phyloP scores from a whole-genome alignment of 352 stramenopile genomes.

The Pythium graminicola region DNA sequence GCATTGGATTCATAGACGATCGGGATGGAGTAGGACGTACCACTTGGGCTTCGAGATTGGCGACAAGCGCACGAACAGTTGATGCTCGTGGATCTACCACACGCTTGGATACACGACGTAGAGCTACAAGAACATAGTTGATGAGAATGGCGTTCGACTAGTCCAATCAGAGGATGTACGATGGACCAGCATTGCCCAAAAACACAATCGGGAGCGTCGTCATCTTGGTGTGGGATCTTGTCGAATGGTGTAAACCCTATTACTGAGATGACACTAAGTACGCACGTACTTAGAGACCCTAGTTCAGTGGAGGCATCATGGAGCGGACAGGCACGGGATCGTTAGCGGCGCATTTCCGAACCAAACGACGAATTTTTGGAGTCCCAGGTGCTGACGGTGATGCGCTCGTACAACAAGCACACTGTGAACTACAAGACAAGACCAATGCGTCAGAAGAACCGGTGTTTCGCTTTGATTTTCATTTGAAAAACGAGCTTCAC shows the following conservation, averaged over 20 bases:
- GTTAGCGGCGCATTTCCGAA: constrained; percentile 45
- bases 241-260: background rate
- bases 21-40: constrained; percentile 13
- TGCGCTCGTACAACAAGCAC: constrained; percentile 27
- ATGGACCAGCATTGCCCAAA: constrained; percentile 61
- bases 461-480: constrained; percentile 54
- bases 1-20: background rate
- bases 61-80: constrained; percentile 42
- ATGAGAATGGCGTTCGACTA: background rate
- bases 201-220: constrained; percentile 52
- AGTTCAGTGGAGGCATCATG: background rate
- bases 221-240: background rate
- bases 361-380: constrained; percentile 32
- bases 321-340: background rate
- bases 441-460: constrained; percentile 22
- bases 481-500: constrained; percentile 16
- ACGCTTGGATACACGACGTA: constrained; percentile 62
- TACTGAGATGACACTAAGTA: too few relatives aligned
- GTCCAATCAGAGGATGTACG: too few relatives aligned
- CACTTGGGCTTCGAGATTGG: constrained; percentile 63
- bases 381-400: constrained; percentile 3
- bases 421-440: constrained; percentile 25
- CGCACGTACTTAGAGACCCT: constrained; percentile 9
- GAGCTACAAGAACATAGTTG: constrained; percentile 19
- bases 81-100: constrained; percentile 51